Base-by-base conservation (phyloP, 2,329 filamentous ascomycete genomes). In the Penicillium sp. region DNA sequence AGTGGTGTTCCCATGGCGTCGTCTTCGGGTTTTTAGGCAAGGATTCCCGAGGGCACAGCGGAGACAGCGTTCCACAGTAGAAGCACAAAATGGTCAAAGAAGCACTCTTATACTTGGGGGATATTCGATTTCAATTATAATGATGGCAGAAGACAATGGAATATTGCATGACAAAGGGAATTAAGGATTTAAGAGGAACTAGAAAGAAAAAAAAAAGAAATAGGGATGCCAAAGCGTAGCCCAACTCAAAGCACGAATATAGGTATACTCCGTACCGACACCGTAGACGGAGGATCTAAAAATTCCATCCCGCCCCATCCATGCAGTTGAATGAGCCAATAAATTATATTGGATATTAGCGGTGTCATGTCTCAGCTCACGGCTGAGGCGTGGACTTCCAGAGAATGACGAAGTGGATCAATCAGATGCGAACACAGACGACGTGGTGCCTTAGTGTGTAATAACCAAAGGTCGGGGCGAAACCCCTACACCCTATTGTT, bases 1-100 rank as follows among this genome's bases (percentile, higher is more conserved):
- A 73, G 67, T 50, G 69, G 66, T 53, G 65, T 71, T 32, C 66
- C 67, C 70, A 73, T 72, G 11, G 49, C 41, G 45, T 23, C 19
- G 26, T 16, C 8, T 30, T 11, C 42, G 35, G 13, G 13, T 30
- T 16, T 11, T 39, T 7, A 11, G 47, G 47, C 41, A 36, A 41
- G n/a, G 42, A 34, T 41, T 26, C 6, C 23, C 32, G 14, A 38
- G 39, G 39, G 19, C 14, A 29, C 30, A 42, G 14, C 18, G 44
- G 45, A 18, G 35, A 19, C 10, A 23, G 7, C 16, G 42, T 40
- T 35, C 27, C 49, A 48, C 50, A 23, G 44, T 53, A 35, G 36
- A 14, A 26, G 23, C 2, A 29, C 19, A 41, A 23, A 19, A 16
- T 41, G 19, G 23, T 30, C 29, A 35, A 41, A 34, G 26, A 9